Conservation (phyloP, 2,329 filamentous ascomycete species). For the Macroventuria anomochaeta region DNA sequence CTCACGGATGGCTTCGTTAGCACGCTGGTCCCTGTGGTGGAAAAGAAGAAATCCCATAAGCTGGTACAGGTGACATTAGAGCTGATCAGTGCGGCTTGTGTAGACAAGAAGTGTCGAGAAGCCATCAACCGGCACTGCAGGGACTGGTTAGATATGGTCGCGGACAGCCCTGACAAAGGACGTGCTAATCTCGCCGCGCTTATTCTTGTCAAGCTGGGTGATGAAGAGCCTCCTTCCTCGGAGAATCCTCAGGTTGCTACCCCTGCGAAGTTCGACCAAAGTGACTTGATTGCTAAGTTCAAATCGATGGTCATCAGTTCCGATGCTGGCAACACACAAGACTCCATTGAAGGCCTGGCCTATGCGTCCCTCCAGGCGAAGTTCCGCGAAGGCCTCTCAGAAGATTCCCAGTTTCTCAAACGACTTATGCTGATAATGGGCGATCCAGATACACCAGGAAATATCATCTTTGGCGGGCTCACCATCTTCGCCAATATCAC, state of each 20-base stretch:
- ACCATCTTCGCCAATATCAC: slow-evolving; percentile 88
- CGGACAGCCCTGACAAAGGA: slow-evolving; percentile 68
- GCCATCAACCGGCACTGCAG: slow-evolving; percentile 84
- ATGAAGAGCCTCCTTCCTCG: slow-evolving; percentile 41
- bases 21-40: slow-evolving; percentile 76
- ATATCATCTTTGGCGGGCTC: slow-evolving; percentile 81
- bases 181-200: slow-evolving; percentile 60
- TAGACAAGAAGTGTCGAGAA: slow-evolving; percentile 81
- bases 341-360: slow-evolving; percentile 87
- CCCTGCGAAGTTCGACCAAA: slow-evolving; percentile 45
- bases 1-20: slow-evolving; percentile 86
- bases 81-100: slow-evolving; percentile 89
- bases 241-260: slow-evolving; percentile 42
- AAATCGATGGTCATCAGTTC: slow-evolving; percentile 69
- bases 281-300: slow-evolving; percentile 62
- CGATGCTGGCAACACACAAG: slow-evolving; percentile 65
- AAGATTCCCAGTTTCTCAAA: slow-evolving; percentile 71
- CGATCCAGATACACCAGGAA: slow-evolving; percentile 51
- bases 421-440: slow-evolving; percentile 69
- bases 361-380: slow-evolving; percentile 87
- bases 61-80: slow-evolving; percentile 88
- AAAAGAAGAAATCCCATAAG: slow-evolving; percentile 80
- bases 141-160: slow-evolving; percentile 85
- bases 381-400: slow-evolving; percentile 80
- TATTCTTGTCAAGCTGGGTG: slow-evolving; percentile 63